A percentile compares a stretch with the other conserved stretches of the same genome.
Conservation (phyloP, 1,284 basidiomycete genomes). For the Sphaerobolus stellatus region DNA sequence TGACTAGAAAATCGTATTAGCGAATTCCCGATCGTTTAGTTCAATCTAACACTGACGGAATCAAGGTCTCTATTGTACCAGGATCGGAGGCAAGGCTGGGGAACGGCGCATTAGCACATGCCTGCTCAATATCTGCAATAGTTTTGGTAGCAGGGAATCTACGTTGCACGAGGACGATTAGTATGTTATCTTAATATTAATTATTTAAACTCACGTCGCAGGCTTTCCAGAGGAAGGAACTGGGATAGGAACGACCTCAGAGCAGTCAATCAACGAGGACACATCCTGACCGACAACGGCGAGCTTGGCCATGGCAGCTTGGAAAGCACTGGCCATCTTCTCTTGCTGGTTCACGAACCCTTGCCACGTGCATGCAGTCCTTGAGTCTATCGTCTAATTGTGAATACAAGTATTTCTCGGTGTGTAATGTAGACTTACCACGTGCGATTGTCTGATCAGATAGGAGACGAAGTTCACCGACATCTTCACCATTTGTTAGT, state of each 20-base stretch:
- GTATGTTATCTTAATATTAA: background rate
- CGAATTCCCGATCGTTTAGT: background rate
- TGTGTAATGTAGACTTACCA: background rate
- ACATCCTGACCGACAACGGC: conserved; percentile 27
- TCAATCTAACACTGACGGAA: background rate
- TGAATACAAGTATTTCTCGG: background rate
- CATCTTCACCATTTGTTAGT: background rate
- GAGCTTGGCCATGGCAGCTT: conserved; percentile 28
- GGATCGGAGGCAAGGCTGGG: background rate
- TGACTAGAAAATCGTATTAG: no score
- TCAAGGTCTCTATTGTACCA: background rate
- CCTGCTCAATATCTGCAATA: conserved; percentile 1
- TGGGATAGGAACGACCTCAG: conserved; percentile 25
- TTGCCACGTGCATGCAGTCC: conserved; percentile 30
- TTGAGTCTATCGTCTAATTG: conserved; percentile 16
- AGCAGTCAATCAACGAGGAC: conserved; percentile 25
- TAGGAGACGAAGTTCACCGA: conserved; percentile 41
- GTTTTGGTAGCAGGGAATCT: conserved; percentile 5
- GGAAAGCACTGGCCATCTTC: conserved; percentile 28
- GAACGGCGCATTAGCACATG: background rate
- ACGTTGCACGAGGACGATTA: background rate
- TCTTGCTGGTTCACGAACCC: conserved; percentile 23
- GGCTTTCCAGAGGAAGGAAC: background rate
- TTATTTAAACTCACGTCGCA: background rate
- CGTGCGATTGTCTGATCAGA: conserved; percentile 33